Conservation (phyloP, 2,329 filamentous ascomycete genomes). For the Penicillium sp. region DNA sequence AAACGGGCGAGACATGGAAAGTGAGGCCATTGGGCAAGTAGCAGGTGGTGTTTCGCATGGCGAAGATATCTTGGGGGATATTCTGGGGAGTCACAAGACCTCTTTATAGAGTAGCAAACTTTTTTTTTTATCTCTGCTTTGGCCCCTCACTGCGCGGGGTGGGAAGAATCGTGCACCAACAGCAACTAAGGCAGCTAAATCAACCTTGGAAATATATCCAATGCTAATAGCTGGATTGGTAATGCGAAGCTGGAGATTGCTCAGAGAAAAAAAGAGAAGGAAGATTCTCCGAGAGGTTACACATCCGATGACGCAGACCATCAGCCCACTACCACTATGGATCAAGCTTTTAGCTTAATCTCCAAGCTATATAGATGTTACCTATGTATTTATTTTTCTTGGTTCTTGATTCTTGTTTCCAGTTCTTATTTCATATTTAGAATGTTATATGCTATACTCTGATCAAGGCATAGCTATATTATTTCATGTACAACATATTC, state of each 20-base stretch:
- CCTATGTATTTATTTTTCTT: not conserved
- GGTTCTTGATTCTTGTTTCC: not conserved
- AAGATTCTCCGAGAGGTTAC: conserved; percentile 1
- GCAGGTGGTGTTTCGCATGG: conserved; percentile 32
- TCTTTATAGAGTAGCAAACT: not conserved
- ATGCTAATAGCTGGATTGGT: conserved; percentile 1
- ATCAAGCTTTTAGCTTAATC: not conserved
- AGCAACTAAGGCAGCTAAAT: not conserved
- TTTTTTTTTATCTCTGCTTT: conserved; percentile 6
- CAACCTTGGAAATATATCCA: not conserved
- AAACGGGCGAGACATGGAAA: conserved; percentile 78
- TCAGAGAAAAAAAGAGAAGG: not conserved
- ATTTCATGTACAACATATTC: not conserved
- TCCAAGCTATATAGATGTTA: not conserved
- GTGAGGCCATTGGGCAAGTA: conserved; percentile 85
- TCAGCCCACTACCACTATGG: conserved; percentile 5
- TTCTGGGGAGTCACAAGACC: not conserved
- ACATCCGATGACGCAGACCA: conserved; percentile 6
- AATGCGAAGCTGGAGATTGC: conserved; percentile 3
- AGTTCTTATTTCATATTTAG: not conserved
- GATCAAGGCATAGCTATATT: not conserved
- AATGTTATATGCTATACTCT: not conserved
- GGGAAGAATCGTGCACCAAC: not conserved
- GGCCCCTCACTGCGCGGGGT: conserved; percentile 11
- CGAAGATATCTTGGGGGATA: conserved; percentile 4